phyloP scores from a whole-genome alignment of 345 rosid species.

The Citrus sinensis region DNA sequence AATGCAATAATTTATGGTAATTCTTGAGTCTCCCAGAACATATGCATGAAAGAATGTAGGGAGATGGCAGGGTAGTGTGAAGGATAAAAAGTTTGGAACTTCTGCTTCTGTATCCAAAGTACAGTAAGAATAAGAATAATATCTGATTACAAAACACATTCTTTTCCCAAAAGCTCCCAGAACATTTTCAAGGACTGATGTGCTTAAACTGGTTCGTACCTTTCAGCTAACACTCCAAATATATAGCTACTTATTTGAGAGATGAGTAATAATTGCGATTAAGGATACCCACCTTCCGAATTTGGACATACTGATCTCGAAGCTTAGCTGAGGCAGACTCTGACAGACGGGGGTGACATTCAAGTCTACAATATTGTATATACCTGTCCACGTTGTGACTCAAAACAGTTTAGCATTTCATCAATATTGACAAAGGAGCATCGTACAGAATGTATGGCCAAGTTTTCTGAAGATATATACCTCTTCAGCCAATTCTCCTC shows the following conservation, averaged over 20 bases:
- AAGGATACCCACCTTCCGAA: constrained; percentile 84
- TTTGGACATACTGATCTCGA: constrained; percentile 76
- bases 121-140: background rate
- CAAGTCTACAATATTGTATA: constrained; percentile 76
- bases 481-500: constrained; percentile 97
- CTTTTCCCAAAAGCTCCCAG: background rate
- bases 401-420: constrained; percentile 20
- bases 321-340: constrained; percentile 68
- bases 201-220: too few species aligned
- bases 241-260: background rate
- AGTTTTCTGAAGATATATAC: constrained; percentile 26
- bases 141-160: background rate
- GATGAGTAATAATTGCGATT: background rate
- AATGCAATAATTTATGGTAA: background rate
- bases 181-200: background rate
- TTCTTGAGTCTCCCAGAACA: background rate
- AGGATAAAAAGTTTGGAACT: background rate
- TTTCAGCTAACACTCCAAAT: background rate
- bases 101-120: background rate
- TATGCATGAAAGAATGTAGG: background rate
- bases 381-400: constrained; percentile 44
- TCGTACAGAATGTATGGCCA: background rate
- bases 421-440: constrained; percentile 8
- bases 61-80: background rate
- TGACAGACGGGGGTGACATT: constrained; percentile 83